Evolutionary conservation across 805 yeast genomes (phyloP), one percentile per base, ranked within the genome.

Genomic region (Suhomyces faveliae): DNA sequence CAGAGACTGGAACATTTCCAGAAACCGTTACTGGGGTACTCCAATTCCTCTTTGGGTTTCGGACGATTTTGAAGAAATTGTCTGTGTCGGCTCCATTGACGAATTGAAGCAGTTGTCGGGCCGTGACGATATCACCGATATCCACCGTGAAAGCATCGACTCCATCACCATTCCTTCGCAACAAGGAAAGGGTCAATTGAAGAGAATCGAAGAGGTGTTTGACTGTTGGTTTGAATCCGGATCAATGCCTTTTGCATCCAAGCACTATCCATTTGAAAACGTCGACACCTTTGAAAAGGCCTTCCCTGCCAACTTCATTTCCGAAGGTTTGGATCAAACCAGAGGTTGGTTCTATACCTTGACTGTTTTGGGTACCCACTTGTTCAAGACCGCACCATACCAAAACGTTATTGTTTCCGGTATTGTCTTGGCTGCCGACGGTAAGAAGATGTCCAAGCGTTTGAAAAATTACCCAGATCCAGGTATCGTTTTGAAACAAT

Each of bases 211-310:
- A 66, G 98, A 94, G 72, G 99, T 94, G 41, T 94, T 94, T 65
- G 99, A 94, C 75, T 94, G 99, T 77, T 94, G 99, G 99, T 94
- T 94, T 64, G 99, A 94, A 77, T 89, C 97, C 15, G 99, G 99
- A 57, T 85, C 97, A 44, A 94, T 94, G 99, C 99, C 99, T 53
- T 94, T 86, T 60, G 98, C 97, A 46, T 87, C 96, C 35, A 85
- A 87, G 66, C 99, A 94, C 70, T 94, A 91, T 67, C 99, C 99
- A 56, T 94, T 94, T 67, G 97, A 92, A 73, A 80, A 81, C 64
- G 71, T 81, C 65, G 90, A 88, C 12, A 68, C 67, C 42, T 92
- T 92, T 73, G 63, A 73, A 30, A 66, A 79, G 48, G 80, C 87
- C 42, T 95, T 89, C 84, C 99, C 99, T 41, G 99, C 96, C 40